Percentiles rank a stretch among this genome's conserved stretches.
phyloP scores from a whole-genome alignment of 441 rosid species.

The Rhodomyrtus psidioides region DNA sequence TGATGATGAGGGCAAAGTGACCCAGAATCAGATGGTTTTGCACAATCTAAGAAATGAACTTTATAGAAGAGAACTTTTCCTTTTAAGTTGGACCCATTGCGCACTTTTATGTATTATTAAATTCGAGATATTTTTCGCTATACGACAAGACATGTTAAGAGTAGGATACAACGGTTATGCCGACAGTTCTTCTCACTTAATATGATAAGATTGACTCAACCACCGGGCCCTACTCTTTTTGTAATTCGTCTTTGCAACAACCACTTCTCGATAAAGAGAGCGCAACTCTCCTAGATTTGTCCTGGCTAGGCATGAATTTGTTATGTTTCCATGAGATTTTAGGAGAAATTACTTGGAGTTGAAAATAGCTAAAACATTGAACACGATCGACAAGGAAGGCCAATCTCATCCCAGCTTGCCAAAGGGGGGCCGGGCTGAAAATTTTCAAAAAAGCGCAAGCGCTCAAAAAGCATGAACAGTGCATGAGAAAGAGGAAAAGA shows the following conservation, averaged over 20 bases:
- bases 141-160: background rate
- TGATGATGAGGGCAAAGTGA: background rate
- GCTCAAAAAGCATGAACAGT: background rate
- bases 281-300: background rate
- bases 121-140: background rate
- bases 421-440: background rate
- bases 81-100: background rate
- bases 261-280: background rate
- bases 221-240: background rate
- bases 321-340: background rate
- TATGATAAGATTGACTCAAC: background rate
- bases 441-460: background rate
- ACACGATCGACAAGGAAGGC: background rate
- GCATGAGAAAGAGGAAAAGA: background rate
- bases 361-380: background rate
- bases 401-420: background rate
- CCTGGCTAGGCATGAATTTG: background rate
- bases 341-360: background rate
- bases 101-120: background rate
- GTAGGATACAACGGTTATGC: background rate
- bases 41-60: background rate
- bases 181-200: background rate
- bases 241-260: background rate
- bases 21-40: background rate
- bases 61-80: background rate